Conservation (phyloP, 208 protist species). For the Wallacemonas sp. region DNA sequence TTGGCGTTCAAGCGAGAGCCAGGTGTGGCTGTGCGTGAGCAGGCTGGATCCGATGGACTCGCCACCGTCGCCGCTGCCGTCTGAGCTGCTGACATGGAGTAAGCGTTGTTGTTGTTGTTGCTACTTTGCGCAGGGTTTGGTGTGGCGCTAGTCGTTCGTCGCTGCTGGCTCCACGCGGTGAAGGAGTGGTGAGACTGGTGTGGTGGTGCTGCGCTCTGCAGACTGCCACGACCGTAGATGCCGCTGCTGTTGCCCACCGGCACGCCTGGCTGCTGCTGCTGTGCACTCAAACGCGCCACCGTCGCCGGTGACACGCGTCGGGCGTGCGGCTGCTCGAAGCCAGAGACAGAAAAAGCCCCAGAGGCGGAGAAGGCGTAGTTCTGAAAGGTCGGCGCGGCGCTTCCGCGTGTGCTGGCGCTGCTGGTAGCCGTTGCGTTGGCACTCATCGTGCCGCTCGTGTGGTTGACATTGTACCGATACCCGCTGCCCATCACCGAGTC, state of each 20-base stretch:
- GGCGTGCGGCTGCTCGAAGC: conserved; percentile 6
- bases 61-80: no score
- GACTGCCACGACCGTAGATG: conserved; percentile 1
- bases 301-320: neutral
- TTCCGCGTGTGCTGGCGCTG: conserved; percentile 1
- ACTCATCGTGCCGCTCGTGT: no score
- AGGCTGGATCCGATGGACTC: no score
- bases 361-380: conserved; percentile 5
- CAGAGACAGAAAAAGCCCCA: neutral
- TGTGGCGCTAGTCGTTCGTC: neutral
- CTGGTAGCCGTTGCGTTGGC: neutral
- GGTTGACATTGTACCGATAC: neutral
- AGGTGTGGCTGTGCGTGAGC: conserved; percentile 7
- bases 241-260: conserved; percentile 4
- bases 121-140: no score
- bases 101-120: neutral
- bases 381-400: neutral
- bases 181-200: conserved; percentile 14
- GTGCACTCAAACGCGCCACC: neutral
- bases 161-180: conserved; percentile 6
- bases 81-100: neutral
- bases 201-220: conserved; percentile 10
- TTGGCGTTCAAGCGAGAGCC: conserved; percentile 59
- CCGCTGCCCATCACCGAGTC: neutral
- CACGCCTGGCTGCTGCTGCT: neutral